Percentiles rank a stretch among this genome's conserved stretches.
These are phyloP conservation scores for Trichoderma simmonsii DNA, from an alignment of 2,329 filamentous ascomycete genomes.

Conservation along the genomic window DNA sequence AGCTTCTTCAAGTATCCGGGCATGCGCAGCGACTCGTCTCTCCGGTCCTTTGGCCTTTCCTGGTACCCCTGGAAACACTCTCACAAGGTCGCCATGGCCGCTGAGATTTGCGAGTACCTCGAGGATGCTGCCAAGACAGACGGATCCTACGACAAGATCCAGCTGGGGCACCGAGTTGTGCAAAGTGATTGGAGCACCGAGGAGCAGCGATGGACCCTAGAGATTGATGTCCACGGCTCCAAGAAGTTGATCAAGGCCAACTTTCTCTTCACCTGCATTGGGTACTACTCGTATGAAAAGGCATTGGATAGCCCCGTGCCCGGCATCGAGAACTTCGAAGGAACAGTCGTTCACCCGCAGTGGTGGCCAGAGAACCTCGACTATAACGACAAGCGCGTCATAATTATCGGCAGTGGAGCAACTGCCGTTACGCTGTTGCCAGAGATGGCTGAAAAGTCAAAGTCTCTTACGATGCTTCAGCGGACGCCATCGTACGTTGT, in stretches of 20 bases:
- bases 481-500: constrained; percentile 71
- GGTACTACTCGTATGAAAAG: constrained; percentile 71
- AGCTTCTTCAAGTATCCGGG: constrained; percentile 74
- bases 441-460: constrained; percentile 60
- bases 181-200: constrained; percentile 52
- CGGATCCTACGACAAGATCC: constrained; percentile 54
- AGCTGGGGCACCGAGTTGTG: constrained; percentile 47
- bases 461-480: constrained; percentile 74
- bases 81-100: constrained; percentile 49
- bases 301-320: constrained; percentile 61
- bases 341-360: constrained; percentile 64
- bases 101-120: constrained; percentile 53
- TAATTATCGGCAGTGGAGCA: constrained; percentile 74
- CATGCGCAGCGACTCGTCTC: constrained; percentile 63
- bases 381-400: constrained; percentile 63
- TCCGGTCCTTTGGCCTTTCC: constrained; percentile 61
- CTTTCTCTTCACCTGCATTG: constrained; percentile 57
- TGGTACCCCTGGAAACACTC: constrained; percentile 68
- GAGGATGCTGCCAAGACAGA: constrained; percentile 47
- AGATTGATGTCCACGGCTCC: constrained; percentile 36
- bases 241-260: constrained; percentile 40
- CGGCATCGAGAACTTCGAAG: constrained; percentile 64
- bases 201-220: constrained; percentile 54
- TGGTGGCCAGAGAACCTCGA: constrained; percentile 72
- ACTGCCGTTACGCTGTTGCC: constrained; percentile 78